Conservation (phyloP, 495 filamentous ascomycete genomes). For the Sordaria brevicollis region DNA sequence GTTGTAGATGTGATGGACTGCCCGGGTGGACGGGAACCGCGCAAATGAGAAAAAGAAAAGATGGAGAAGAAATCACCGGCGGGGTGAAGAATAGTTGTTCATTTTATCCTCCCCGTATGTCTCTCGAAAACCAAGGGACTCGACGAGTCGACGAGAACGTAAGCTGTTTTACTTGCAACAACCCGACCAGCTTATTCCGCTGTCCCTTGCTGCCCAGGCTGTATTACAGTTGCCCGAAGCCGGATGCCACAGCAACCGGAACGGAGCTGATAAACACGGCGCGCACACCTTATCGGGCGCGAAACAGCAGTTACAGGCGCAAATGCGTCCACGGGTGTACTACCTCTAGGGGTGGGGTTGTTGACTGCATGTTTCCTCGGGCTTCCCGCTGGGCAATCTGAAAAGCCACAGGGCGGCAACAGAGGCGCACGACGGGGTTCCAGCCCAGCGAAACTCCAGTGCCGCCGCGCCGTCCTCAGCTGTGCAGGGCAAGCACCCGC, state of each 20-base stretch:
- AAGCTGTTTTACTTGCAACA: neutral
- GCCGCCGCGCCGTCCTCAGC: neutral
- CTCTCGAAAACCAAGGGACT: neutral
- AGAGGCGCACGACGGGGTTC: neutral
- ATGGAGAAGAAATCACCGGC: neutral
- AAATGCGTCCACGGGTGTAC: neutral
- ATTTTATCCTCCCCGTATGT: neutral
- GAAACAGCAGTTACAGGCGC: neutral
- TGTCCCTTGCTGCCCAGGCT: neutral
- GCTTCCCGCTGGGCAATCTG: neutral
- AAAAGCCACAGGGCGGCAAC: neutral
- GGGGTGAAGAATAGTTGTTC: neutral
- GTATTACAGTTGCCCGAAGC: neutral
- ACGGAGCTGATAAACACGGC: neutral
- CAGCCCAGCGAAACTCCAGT: no score
- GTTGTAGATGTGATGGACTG: no score
- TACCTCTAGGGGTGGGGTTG: neutral
- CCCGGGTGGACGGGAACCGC: neutral
- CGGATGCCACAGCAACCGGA: neutral
- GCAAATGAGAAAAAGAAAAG: neutral
- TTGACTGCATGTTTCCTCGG: neutral
- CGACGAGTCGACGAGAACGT: neutral
- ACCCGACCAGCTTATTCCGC: neutral
- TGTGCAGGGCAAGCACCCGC: neutral
- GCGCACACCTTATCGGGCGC: neutral